A percentile compares a stretch with the other conserved stretches of the same genome.
These are phyloP conservation scores for Onygenales sp. DNA, from an alignment of 2,329 filamentous ascomycete species.

Conservation along the genomic window DNA sequence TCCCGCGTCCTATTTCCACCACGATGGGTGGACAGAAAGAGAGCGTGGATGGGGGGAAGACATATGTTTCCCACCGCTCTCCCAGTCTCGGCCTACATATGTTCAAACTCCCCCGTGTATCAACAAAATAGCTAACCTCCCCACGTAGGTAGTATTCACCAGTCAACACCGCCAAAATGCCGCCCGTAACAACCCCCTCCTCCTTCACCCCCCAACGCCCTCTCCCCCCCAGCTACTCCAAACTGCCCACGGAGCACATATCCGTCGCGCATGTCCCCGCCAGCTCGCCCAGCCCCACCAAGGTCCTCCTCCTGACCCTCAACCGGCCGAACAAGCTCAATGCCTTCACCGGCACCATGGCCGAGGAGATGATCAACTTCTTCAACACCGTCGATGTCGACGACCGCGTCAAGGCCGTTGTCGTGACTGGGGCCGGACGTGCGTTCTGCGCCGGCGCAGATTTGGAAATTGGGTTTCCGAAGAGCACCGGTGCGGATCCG, in stretches of 20 bases:
- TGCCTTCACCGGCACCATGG: conserved; percentile 46
- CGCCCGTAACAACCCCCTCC: background rate
- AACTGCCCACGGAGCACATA: conserved; percentile 23
- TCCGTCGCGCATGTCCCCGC: conserved; percentile 29
- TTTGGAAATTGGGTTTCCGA: conserved; percentile 42
- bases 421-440: conserved; percentile 43
- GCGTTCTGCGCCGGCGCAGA: conserved; percentile 51
- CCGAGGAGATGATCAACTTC: conserved; percentile 32
- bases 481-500: conserved; percentile 5
- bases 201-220: background rate
- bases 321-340: conserved; percentile 50
- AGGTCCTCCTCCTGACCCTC: conserved; percentile 41
- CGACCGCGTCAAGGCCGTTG: conserved; percentile 44
- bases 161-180: background rate
- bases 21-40: background rate
- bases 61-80: background rate
- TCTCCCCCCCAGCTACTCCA: conserved; percentile 27
- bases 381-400: conserved; percentile 45
- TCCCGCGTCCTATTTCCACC: background rate
- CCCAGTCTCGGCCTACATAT: background rate
- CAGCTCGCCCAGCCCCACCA: conserved; percentile 40
- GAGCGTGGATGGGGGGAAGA: background rate
- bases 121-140: background rate
- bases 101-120: background rate
- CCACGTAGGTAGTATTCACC: background rate